Conservation (phyloP, 441 rosid genomes). For the Arabidopsis hybrid region DNA sequence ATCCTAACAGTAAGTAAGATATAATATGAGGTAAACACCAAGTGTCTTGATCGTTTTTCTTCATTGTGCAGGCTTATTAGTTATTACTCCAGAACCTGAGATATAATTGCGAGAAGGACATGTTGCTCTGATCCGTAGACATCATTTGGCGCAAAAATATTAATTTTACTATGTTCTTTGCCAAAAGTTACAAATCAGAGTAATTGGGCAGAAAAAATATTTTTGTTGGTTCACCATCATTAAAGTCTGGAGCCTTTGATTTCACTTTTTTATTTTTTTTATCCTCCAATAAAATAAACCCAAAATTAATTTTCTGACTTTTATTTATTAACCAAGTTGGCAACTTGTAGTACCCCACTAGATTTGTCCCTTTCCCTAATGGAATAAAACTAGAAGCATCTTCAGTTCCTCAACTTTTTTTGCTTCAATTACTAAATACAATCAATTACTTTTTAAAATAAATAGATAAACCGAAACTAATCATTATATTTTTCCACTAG, state of each 20-base stretch:
- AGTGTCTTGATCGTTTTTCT: too few species aligned
- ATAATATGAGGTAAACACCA: too few species aligned
- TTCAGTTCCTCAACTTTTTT: constrained; percentile 2
- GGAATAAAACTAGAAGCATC: constrained; percentile 41
- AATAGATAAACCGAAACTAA: not conserved
- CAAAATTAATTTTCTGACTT: constrained; percentile 26
- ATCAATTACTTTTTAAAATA: not conserved
- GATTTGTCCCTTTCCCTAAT: constrained; percentile 35
- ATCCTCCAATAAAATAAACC: constrained; percentile 31
- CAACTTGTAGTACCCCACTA: constrained; percentile 46
- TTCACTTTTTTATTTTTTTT: constrained; percentile 25
- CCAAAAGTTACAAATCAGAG: too few species aligned
- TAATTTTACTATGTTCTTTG: too few species aligned
- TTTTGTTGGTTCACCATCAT: constrained; percentile 29
- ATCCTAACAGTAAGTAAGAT: too few species aligned
- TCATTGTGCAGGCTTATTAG: too few species aligned
- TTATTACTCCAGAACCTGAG: too few species aligned
- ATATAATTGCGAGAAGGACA: too few species aligned
- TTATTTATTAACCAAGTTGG: constrained; percentile 48
- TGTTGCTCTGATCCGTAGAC: too few species aligned
- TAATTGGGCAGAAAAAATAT: too few species aligned
- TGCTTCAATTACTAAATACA: constrained; percentile 8
- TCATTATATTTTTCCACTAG: not conserved
- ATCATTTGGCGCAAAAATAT: too few species aligned
- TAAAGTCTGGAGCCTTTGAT: constrained; percentile 41